A percentile compares a stretch with the other conserved stretches of the same genome.
Conservation (phyloP, 1,284 basidiomycete species). For the Sanghuangporus sanghuang region DNA sequence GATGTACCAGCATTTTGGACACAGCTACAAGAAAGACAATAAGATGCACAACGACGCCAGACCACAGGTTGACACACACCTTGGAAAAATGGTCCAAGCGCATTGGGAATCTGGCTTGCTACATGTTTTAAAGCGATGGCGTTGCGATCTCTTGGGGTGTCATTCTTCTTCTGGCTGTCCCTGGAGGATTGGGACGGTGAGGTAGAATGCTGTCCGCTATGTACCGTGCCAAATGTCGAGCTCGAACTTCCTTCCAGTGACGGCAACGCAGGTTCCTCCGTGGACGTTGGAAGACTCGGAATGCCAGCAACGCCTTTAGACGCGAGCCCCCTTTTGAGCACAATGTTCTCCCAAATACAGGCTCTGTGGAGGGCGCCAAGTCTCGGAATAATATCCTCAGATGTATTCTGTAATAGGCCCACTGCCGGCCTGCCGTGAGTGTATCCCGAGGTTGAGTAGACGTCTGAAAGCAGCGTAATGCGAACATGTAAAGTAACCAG, state of each 20-base stretch:
- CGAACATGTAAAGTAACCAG: constrained; percentile 79
- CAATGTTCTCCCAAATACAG: constrained; percentile 82
- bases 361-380: constrained; percentile 84
- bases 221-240: background rate
- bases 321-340: constrained; percentile 59
- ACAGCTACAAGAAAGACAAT: constrained; percentile 9
- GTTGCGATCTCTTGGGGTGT: constrained; percentile 54
- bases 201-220: background rate
- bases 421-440: constrained; percentile 77
- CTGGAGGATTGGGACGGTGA: background rate
- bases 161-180: constrained; percentile 33
- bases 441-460: constrained; percentile 83
- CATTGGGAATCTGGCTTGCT: constrained; percentile 73
- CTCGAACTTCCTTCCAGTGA: constrained; percentile 32
- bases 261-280: constrained; percentile 23
- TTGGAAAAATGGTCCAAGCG: constrained; percentile 85
- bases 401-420: constrained; percentile 67
- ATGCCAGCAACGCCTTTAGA: constrained; percentile 47
- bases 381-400: constrained; percentile 64
- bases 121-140: constrained; percentile 79
- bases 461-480: constrained; percentile 81
- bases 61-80: constrained; percentile 43
- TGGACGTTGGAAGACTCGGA: constrained; percentile 34
- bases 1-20: constrained; percentile 87
- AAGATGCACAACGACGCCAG: background rate